Conservation (phyloP, 345 rosid genomes). For the Heritiera fomes region DNA sequence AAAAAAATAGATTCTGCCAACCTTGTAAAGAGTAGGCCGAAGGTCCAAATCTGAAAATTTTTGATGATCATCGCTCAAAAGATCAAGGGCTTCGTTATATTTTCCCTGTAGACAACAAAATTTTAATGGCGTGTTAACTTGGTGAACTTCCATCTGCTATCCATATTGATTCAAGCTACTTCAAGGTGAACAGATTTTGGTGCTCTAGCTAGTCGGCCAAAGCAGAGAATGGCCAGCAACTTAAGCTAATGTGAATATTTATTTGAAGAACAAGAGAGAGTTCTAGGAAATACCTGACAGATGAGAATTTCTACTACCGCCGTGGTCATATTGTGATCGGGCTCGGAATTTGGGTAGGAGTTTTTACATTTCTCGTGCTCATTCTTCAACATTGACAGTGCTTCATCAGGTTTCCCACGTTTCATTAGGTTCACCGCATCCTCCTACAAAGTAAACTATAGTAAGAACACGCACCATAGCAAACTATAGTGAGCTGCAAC, state of each 20-base stretch:
- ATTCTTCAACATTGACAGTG: conserved; percentile 36
- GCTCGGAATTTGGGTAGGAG: conserved; percentile 38
- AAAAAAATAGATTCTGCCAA: background rate
- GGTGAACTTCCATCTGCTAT: no score
- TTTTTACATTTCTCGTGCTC: conserved; percentile 32
- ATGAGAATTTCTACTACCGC: conserved; percentile 61
- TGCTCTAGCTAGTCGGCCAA: background rate
- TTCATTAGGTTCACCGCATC: conserved; percentile 54
- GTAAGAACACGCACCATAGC: background rate
- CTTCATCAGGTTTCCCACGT: conserved; percentile 48
- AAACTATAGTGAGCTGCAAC: background rate
- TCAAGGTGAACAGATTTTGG: background rate
- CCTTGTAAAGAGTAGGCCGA: conserved; percentile 50
- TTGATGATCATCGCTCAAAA: background rate
- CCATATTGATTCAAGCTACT: no score
- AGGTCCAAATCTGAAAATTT: conserved; percentile 29
- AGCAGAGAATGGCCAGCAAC: background rate
- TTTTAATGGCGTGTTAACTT: no score
- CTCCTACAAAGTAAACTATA: conserved; percentile 35
- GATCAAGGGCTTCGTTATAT: conserved; percentile 33
- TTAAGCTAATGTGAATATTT: background rate
- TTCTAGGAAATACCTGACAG: conserved; percentile 37
- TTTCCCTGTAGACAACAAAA: conserved; percentile 33
- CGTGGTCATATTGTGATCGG: conserved; percentile 55
- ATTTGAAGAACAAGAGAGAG: background rate